These are phyloP conservation scores for Cephalotrichum gorgonifer DNA, from an alignment of 2,329 filamentous ascomycete species.

Conservation along the genomic window DNA sequence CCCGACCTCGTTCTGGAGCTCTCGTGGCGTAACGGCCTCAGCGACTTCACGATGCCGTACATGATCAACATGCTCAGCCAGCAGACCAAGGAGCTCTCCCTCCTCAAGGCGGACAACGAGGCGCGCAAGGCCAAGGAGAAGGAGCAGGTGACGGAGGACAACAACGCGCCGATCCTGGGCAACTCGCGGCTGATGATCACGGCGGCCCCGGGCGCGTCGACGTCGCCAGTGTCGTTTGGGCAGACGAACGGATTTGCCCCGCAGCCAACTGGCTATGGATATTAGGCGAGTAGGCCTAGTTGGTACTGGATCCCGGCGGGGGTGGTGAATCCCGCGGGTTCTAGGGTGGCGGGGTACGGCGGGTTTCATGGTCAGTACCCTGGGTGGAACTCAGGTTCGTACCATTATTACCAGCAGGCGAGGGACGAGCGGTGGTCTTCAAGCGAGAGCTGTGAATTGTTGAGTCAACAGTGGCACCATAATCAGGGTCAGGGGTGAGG, in stretches of 20 bases:
- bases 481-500: too few species aligned
- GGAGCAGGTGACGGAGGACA: slow-evolving; percentile 72
- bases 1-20: slow-evolving; percentile 90
- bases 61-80: slow-evolving; percentile 98
- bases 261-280: slow-evolving; percentile 72
- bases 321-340: not conserved
- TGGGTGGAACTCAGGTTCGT: not conserved
- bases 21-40: slow-evolving; percentile 89
- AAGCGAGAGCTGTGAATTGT: too few species aligned
- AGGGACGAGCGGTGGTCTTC: too few species aligned
- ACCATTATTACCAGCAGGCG: too few species aligned
- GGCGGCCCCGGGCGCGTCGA: slow-evolving; percentile 63
- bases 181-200: slow-evolving; percentile 89
- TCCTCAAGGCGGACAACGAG: slow-evolving; percentile 91
- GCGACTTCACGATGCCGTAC: slow-evolving; percentile 98
- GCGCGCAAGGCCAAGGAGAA: slow-evolving; percentile 72
- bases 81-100: slow-evolving; percentile 75
- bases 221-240: slow-evolving; percentile 58
- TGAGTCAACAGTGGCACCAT: too few species aligned
- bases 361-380: too few species aligned
- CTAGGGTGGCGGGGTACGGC: not conserved
- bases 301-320: not conserved
- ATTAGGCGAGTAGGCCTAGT: slow-evolving; percentile 24
- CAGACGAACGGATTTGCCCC: slow-evolving; percentile 84
- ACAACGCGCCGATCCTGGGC: slow-evolving; percentile 87